Percentiles rank a stretch among this genome's conserved stretches.
Evolutionary conservation across 1,284 basidiomycete genomes (phyloP).

Genomic region (Microbotryomycetes sp.): DNA sequence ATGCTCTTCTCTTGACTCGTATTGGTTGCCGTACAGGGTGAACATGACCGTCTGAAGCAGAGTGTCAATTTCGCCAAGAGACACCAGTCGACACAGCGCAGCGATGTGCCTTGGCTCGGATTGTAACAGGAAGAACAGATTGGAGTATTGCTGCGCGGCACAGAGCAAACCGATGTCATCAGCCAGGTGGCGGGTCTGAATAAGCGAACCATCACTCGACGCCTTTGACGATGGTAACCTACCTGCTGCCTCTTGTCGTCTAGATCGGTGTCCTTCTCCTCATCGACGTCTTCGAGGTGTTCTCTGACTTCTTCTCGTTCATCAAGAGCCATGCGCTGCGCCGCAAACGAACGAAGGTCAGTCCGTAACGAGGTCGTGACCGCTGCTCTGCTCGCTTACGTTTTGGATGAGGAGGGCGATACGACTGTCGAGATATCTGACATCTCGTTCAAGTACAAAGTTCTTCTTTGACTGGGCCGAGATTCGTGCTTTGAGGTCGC

Average conservation of each 20-base stretch:
- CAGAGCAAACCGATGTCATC: neutral
- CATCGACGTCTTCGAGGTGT: constrained; percentile 89
- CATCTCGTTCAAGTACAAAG: constrained; percentile 95
- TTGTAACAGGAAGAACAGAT: constrained; percentile 96
- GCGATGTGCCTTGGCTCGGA: constrained; percentile 96
- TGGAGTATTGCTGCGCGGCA: constrained; percentile 81
- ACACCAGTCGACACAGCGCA: constrained; percentile 92
- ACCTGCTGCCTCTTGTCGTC: constrained; percentile 77
- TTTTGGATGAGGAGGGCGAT: constrained; percentile 98
- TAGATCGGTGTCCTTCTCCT: constrained; percentile 45
- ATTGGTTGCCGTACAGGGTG: constrained; percentile 98
- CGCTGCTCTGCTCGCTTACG: constrained; percentile 48
- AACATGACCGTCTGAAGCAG: constrained; percentile 99
- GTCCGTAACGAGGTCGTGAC: too few relatives aligned
- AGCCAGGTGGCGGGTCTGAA: neutral
- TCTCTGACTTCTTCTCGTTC: constrained; percentile 75
- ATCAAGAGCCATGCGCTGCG: constrained; percentile 40
- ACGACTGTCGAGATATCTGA: constrained; percentile 93
- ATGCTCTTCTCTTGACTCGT: constrained; percentile 97
- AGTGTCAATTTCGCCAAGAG: constrained; percentile 92
- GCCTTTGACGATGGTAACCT: neutral
- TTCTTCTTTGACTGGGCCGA: constrained; percentile 99
- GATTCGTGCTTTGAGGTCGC: constrained; percentile 95
- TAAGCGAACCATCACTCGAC: neutral
- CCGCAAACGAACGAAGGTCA: neutral